Evolutionary conservation across 495 filamentous ascomycete genomes (phyloP), one percentile per base, ranked within the genome.

Genomic region (Aspergillus coremiiformis): DNA sequence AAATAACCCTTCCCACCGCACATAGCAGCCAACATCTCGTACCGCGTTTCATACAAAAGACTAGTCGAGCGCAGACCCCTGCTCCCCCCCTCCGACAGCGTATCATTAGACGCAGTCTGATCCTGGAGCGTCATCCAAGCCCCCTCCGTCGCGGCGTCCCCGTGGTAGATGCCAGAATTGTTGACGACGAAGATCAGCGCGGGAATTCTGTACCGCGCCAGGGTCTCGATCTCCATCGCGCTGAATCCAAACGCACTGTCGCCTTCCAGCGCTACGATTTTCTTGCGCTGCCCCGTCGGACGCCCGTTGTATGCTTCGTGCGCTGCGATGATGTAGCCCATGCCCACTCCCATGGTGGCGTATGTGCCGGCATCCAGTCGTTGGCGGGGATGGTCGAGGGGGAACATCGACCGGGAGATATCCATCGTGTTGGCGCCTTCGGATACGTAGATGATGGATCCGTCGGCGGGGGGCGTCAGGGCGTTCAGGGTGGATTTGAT

Each of bases 391-490:
- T 80, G 67, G 15, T 78, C 65, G 10, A 85, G 68, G 0, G 74
- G 70, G 65, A 85, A 84, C 53, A 78, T 72, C 21, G 73, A 74
- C n/a, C 82, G 76, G 3, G 77, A 79, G 37, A 84, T 84, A 56
- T 84, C 80, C 83, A 85, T 84, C 14, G 81, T 83, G 63, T 84
- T 84, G 21, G 82, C 81, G 39, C 82, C 82, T 66, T 85, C 82
- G 1, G 80, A 83, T 48, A 85, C 67, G 53, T 84, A 84, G 15
- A 84, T 77, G 22, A 84, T 72, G 48, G 67, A 61, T 9, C 80
- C 80, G 7, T 74, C 64, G 17, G 74, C 66, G 0, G 66, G 61
- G 5, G 63, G 73, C 3, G 65, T 66, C 35, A 72, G 59, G 17
- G n/a, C 41, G 56, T 70, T 71, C 30, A 75, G 67, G 6, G 73